Evolutionary conservation across 768 basidiomycete genomes (phyloP).

Genomic region (Sistotremastrum niveocremeum): DNA sequence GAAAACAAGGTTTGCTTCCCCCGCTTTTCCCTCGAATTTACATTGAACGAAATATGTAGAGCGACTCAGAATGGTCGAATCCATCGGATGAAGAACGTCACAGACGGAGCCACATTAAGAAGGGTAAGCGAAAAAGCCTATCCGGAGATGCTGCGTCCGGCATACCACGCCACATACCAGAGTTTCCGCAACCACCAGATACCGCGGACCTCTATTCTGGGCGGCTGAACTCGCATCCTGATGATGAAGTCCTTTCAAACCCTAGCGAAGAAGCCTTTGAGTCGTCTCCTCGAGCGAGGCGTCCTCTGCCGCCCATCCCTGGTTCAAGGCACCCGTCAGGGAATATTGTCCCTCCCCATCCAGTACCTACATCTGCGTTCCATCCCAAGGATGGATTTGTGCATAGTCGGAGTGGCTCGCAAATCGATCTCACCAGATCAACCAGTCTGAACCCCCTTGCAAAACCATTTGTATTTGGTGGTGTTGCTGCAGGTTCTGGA

Average conservation of each 20-base stretch:
- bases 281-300: constrained; percentile 23
- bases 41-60: constrained; percentile 27
- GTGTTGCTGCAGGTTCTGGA: constrained; percentile 20
- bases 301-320: constrained; percentile 44
- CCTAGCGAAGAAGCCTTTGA: constrained; percentile 58
- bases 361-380: constrained; percentile 27
- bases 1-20: constrained; percentile 24
- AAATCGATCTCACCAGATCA: constrained; percentile 6
- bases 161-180: constrained; percentile 58
- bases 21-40: constrained; percentile 3
- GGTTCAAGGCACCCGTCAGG: constrained; percentile 55
- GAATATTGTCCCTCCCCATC: constrained; percentile 48
- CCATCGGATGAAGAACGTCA: constrained; percentile 75
- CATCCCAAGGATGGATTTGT: not conserved
- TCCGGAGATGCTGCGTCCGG: constrained; percentile 23
- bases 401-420: constrained; percentile 1
- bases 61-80: constrained; percentile 82
- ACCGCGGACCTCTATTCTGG: constrained; percentile 22
- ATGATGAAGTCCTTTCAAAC: constrained; percentile 71
- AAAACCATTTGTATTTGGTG: constrained; percentile 74
- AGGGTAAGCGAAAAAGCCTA: constrained; percentile 16
- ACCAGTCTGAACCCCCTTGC: constrained; percentile 57
- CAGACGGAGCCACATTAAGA: constrained; percentile 37
- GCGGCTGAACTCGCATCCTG: constrained; percentile 1
- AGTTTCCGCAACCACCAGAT: constrained; percentile 67